A percentile compares a stretch with the other conserved stretches of the same genome.
Conservation (phyloP, 108 stramenopile genomes). For the Fistulifera pelliculosa region DNA sequence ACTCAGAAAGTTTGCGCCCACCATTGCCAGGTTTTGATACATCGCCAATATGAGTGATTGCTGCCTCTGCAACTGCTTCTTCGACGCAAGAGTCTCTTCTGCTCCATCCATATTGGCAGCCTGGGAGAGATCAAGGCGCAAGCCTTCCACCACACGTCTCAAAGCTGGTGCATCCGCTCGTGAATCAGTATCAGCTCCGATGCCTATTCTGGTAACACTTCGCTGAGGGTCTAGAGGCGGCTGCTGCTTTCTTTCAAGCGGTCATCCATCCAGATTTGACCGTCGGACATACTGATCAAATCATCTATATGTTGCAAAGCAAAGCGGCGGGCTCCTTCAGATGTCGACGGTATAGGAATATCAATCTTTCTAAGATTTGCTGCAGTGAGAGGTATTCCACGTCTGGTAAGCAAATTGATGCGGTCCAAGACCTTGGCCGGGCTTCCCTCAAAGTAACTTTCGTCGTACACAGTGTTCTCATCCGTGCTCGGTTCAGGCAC, state of each 20-base stretch:
- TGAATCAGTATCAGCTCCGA: slow-evolving; percentile 81
- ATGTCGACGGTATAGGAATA: slow-evolving; percentile 63
- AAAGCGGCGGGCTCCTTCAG: slow-evolving; percentile 55
- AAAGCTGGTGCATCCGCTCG: slow-evolving; percentile 83
- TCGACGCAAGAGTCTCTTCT: slow-evolving; percentile 21
- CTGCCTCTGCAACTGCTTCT: slow-evolving; percentile 44
- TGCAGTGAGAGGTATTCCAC: slow-evolving; percentile 73
- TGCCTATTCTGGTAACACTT: slow-evolving; percentile 76
- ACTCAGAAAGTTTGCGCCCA: slow-evolving; percentile 50
- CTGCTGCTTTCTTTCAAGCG: slow-evolving; percentile 24
- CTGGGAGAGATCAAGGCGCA: slow-evolving; percentile 74
- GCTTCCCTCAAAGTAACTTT: slow-evolving; percentile 58
- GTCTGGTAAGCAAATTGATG: slow-evolving; percentile 47
- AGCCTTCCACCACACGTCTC: slow-evolving; percentile 64
- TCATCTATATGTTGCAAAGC: slow-evolving; percentile 83
- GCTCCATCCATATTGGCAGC: slow-evolving; percentile 58
- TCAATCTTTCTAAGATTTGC: slow-evolving; percentile 71
- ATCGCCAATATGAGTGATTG: slow-evolving; percentile 73
- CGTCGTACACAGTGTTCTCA: slow-evolving; percentile 34
- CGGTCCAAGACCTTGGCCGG: slow-evolving; percentile 54
- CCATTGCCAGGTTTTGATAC: slow-evolving; percentile 53
- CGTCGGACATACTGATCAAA: slow-evolving; percentile 87
- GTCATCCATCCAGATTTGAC: slow-evolving; percentile 78
- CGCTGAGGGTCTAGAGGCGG: slow-evolving; percentile 79
- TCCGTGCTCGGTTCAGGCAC: slow-evolving; percentile 31